Base-by-base conservation (phyloP, 75 land plant species). In the Chamaecyparis obtusa region DNA sequence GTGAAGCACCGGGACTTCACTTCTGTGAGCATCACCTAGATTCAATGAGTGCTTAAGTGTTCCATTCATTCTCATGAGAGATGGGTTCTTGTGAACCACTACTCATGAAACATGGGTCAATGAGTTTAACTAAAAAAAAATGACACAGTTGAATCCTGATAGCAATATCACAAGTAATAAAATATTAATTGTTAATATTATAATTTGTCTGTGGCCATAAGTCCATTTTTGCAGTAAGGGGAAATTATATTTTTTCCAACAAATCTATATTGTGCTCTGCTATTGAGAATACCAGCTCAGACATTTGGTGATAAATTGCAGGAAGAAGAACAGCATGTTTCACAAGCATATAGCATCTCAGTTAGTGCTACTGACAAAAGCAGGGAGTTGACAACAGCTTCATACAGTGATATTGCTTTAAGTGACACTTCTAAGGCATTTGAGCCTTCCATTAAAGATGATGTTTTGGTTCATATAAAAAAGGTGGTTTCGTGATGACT, bases 391-490 rank as follows among this genome's bases (percentile, higher is more conserved):
- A 86, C 87, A 41, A 88, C 69, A 83, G 91, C 91, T 46, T 83
- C 35, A 43, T 51, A 87, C 24, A 77, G 32, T 86, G 76, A 80
- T 30, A 85, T 87, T 48, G 56, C 81, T 37, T 71, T 46, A 32
- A 49, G 57, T 60, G 91, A 90, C 11, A 56, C 39, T 43, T 55
- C 84, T 37, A 88, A 86, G 67, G 71, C 87, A 80, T 87, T 85
- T 51, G 97, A 96, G 87, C 90, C 96, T 5, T 98, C 95, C 83
- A 87, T 98, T 79, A 96, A 95, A 89, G 99, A 96, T 39, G 99
- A 95, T 87, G 97, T 93, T 86, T 89, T 98, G 60, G 87, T 90
- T 88, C 84, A 89, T 44, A 95, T 96, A 69, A 44, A 89, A 60
- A 92, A 94, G 91, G 98, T 98, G 91, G 48, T 85, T 88, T 21